Evolutionary conservation across 306 rosid species (phyloP), one percentile per base, ranked within the genome.

Genomic region (Ammopiptanthus mongolicus): DNA sequence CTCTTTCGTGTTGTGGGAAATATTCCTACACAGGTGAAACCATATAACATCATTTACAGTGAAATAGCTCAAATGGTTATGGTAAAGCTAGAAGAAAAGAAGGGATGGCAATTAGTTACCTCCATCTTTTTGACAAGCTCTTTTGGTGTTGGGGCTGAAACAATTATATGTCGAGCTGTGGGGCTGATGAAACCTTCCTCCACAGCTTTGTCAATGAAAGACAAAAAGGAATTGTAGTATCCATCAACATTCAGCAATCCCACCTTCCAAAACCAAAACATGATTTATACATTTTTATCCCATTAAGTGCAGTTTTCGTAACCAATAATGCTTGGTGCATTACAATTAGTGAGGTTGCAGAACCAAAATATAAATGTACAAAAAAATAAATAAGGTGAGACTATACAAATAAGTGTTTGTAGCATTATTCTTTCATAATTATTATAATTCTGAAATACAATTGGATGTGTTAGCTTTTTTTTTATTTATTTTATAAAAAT

Each of bases 211-310:
- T 95, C 98, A 17, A 95, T 88, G 76, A 95, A 95, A 12, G 96
- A 82, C 84, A 95, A 73, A 80, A 95, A 83, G 8, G 97, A 87
- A 69, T 95, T 95, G 82, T 95, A 95, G 82, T 86, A 95, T 37
- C 98, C 98, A 84, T 95, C 97, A 69, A 95, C 98, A 74, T 95
- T 95, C 84, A 91, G 77, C 91, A 95, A 89, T 5, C 98, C 98
- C 71, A 91, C 98, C 98, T 95, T 73, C 66, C 46, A 41, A 73
- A 77, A 50, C 17, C 71, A 53, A 7, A n/a, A 29, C 57, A 8
- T 37, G n/a, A 1, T 60, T 66, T 29, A 28, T 14, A 18, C 51
- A 13, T 41, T 39, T 34, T 41, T 23, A 3, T 29, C 9, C 28
- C 28, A 25, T 25, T 25, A 25, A 25, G 28, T 7, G 2, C 42